Conservation (phyloP, 2,329 filamentous ascomycete genomes). For the Lachnellula hyalina region DNA sequence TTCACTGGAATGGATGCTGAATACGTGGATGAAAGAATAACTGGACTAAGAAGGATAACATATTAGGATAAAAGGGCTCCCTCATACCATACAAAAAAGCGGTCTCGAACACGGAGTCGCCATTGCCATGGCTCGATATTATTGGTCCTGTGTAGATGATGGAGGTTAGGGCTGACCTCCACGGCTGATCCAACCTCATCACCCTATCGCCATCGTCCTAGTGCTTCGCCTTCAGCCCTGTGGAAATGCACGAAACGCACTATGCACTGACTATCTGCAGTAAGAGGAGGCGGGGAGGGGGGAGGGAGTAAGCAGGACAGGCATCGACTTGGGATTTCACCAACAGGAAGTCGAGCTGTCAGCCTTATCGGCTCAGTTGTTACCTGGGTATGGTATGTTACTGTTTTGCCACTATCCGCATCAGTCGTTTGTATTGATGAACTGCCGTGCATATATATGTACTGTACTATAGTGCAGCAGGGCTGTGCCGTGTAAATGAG, state of each 20-base stretch:
- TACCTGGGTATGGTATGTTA: not conserved
- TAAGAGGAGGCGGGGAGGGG: too few species aligned
- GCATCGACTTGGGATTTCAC: not conserved
- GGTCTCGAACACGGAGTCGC: not conserved
- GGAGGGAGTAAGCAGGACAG: not conserved
- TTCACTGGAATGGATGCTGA: too few species aligned
- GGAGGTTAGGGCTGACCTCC: not conserved
- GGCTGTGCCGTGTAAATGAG: conserved; percentile 2
- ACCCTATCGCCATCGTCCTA: not conserved
- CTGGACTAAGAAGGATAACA: not conserved
- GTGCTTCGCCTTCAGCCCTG: conserved; percentile 4
- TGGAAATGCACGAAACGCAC: too few species aligned
- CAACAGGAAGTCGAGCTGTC: not conserved
- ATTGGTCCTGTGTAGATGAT: not conserved
- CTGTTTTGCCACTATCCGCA: not conserved
- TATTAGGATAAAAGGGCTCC: not conserved
- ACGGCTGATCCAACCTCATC: not conserved
- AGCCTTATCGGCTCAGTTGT: not conserved
- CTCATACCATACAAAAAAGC: not conserved
- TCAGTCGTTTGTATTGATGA: not conserved
- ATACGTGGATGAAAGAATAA: too few species aligned
- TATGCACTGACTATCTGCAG: not conserved
- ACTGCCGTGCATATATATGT: not conserved
- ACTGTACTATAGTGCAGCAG: not conserved
- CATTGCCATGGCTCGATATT: not conserved